A percentile compares a stretch with the other conserved stretches of the same genome.
phyloP scores from a whole-genome alignment of 23 red algal species.

The Agarophyton chilense region DNA sequence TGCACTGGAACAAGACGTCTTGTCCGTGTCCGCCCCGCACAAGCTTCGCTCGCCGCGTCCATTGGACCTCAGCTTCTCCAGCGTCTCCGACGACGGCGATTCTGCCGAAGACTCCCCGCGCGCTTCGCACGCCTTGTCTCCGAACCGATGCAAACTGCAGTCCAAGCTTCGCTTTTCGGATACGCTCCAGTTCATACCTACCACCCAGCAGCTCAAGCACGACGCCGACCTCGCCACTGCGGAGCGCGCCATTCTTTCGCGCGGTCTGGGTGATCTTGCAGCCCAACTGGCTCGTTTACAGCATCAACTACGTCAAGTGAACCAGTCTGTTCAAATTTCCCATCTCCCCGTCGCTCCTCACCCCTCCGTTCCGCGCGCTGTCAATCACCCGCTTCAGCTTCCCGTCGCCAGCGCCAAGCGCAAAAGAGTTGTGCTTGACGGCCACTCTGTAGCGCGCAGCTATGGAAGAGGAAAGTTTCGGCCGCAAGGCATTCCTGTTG shows the following conservation, averaged over 20 bases:
- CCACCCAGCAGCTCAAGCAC: constrained; percentile 17
- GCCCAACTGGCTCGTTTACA: constrained; percentile 15
- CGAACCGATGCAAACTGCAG: background rate
- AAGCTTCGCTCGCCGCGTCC: background rate
- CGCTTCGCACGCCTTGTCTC: background rate
- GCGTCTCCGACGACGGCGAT: constrained; percentile 9
- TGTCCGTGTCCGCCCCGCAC: background rate
- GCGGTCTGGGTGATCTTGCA: constrained; percentile 21
- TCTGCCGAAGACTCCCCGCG: background rate
- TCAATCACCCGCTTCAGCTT: background rate
- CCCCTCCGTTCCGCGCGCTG: background rate
- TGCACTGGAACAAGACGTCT: background rate
- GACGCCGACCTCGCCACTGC: background rate
- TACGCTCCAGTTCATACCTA: constrained; percentile 26
- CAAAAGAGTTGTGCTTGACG: constrained; percentile 43
- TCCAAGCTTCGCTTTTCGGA: constrained; percentile 26
- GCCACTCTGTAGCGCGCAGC: background rate
- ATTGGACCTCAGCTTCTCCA: background rate
- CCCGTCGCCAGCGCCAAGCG: background rate
- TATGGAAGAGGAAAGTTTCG: constrained; percentile 37
- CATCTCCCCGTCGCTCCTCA: background rate
- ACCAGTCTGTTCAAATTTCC: background rate
- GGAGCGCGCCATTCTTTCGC: constrained; percentile 22
- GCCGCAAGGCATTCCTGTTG: constrained; percentile 17
- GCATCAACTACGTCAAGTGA: constrained; percentile 12